phyloP scores from a whole-genome alignment of 352 stramenopile genomes.

The Phytophthora megakarya region DNA sequence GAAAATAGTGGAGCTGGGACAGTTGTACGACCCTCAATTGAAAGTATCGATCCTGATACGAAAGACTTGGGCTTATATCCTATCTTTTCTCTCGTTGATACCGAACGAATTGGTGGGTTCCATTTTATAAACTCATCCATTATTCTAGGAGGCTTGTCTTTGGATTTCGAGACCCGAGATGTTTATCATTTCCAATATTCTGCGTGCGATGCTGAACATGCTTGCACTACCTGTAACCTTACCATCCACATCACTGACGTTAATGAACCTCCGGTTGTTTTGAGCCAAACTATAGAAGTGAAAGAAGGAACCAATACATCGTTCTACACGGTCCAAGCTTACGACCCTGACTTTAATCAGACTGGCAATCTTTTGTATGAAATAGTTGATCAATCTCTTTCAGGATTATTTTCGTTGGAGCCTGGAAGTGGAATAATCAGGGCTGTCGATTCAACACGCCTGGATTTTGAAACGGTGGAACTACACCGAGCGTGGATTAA shows the following conservation, averaged over 20 bases:
- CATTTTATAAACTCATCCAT: slow-evolving; percentile 18
- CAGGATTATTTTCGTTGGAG: slow-evolving; percentile 37
- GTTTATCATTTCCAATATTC: slow-evolving; percentile 22
- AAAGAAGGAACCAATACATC: slow-evolving; percentile 40
- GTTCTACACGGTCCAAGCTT: slow-evolving; percentile 42
- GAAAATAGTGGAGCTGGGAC: slow-evolving; percentile 31
- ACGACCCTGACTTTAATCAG: slow-evolving; percentile 47
- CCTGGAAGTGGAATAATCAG: slow-evolving; percentile 9
- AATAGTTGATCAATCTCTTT: slow-evolving; percentile 46
- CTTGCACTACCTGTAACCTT: slow-evolving; percentile 22
- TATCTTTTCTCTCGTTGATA: slow-evolving; percentile 12
- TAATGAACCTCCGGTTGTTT: slow-evolving; percentile 30
- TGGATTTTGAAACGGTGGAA: slow-evolving; percentile 50
- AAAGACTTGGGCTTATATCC: slow-evolving; percentile 5
- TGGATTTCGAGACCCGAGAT: slow-evolving; percentile 24
- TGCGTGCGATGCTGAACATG: slow-evolving; percentile 11
- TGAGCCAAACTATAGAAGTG: slow-evolving; percentile 30
- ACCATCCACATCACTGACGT: slow-evolving; percentile 22
- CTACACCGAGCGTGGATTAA: slow-evolving; percentile 54
- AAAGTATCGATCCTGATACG: slow-evolving; percentile 19
- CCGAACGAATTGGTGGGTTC: slow-evolving; percentile 11
- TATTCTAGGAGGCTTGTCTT: background rate
- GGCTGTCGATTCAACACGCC: background rate
- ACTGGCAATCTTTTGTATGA: slow-evolving; percentile 39
- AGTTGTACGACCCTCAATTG: slow-evolving; percentile 11